Evolutionary conservation across 768 basidiomycete species (phyloP), one percentile per base, ranked within the genome.

Genomic region (Boletales sp.): DNA sequence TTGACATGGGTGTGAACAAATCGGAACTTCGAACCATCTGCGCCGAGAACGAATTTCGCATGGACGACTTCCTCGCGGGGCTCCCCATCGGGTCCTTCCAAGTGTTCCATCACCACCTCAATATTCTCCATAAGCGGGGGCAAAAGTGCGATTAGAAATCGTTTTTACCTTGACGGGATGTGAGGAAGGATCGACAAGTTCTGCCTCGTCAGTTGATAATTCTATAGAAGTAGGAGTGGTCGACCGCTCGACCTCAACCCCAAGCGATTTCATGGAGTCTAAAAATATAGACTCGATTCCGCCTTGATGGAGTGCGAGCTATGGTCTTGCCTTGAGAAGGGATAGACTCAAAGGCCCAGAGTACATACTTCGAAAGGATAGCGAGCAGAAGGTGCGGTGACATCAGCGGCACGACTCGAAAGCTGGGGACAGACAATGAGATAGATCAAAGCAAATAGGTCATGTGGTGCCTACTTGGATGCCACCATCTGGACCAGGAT

Each of bases 21-120:
- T 24, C 24, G 40, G 40, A 7, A 10, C 40, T 30, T 51, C 72
- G 40, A 60, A 80, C 86, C 88, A 62, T 92, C 90, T 18, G 82
- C 76, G 2, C 90, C 90, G 29, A 92, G 70, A 2, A 90, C 82
- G 59, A 81, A 92, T 65, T 84, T 88, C 1, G 87, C 86, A 49
- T 72, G 69, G 2, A 90, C 81, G 8, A 78, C 68, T 61, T 89
- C 87, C 10, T 72, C 73, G 6, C 69, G 64, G 11, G 65, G 49
- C 18, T 70, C 59, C 18, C 63, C 71, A 13, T 74, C 71, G 14
- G 57, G 53, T 29, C 31, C 58, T 7, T 59, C 63, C 9, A 61
- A 36, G 35, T 37, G 45, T 38, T 57, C 43, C 17, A 66, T 45
- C 10, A 51, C 61, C 19, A 66, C 61, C 63, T 64, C 12, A 24